Conservation (phyloP, 2,329 filamentous ascomycete genomes). For the Stachybotrys chlorohalonatus region DNA sequence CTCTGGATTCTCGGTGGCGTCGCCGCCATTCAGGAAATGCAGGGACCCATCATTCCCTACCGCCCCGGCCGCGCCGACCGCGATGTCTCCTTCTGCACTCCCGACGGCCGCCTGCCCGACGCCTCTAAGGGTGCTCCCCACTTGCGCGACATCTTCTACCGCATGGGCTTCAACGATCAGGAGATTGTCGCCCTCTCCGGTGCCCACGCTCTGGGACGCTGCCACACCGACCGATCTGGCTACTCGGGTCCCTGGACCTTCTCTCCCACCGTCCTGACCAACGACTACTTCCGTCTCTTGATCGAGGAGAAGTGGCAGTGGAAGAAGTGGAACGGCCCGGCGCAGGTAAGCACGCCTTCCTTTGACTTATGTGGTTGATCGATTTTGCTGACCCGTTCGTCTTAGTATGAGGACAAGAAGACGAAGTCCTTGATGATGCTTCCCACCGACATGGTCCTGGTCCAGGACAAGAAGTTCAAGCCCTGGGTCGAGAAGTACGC, state of each 20-base stretch:
- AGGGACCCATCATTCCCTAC: conserved; percentile 80
- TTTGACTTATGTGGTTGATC: background rate
- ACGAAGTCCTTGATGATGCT: conserved; percentile 95
- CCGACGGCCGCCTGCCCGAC: conserved; percentile 81
- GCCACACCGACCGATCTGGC: conserved; percentile 81
- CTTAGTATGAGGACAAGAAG: conserved; percentile 73
- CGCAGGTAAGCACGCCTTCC: conserved; percentile 39
- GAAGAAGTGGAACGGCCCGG: conserved; percentile 86
- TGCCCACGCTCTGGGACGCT: conserved; percentile 81
- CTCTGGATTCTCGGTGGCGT: conserved; percentile 90
- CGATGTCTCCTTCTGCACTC: conserved; percentile 78
- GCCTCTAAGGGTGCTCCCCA: conserved; percentile 69
- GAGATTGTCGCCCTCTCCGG: conserved; percentile 89
- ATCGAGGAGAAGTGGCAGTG: conserved; percentile 87
- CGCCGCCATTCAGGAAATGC: conserved; percentile 87
- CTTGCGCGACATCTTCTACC: conserved; percentile 84
- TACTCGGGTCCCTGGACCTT: conserved; percentile 89
- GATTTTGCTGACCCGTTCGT: background rate
- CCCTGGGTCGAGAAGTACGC: conserved; percentile 78
- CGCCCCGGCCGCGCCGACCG: conserved; percentile 76
- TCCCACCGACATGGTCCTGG: conserved; percentile 78
- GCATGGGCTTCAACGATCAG: conserved; percentile 96
- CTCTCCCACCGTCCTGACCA: conserved; percentile 83
- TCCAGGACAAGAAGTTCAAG: conserved; percentile 83
- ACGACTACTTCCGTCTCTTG: conserved; percentile 88